A percentile compares a stretch with the other conserved stretches of the same genome.
Evolutionary conservation across 169 alveolate species (phyloP).

Genomic region (Hepatocystis sp.): DNA sequence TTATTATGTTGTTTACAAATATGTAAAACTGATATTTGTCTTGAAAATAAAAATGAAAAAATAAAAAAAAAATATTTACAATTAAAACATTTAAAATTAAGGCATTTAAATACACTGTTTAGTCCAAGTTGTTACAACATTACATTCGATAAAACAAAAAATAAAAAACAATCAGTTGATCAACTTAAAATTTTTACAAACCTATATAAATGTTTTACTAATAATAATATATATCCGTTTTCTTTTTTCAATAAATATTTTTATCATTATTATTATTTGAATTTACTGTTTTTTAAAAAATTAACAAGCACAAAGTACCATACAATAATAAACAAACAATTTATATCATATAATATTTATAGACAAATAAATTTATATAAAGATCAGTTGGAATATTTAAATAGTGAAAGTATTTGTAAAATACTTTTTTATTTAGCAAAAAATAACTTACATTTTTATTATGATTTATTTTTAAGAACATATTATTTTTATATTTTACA

Average conservation of each 20-base stretch:
- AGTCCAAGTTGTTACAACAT: constrained; percentile 7
- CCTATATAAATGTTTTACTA: constrained; percentile 44
- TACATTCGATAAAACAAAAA: constrained; percentile 6
- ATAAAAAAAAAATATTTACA: constrained; percentile 14
- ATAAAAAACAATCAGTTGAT: background rate
- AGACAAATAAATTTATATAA: background rate
- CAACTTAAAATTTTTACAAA: constrained; percentile 18
- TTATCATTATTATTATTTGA: background rate
- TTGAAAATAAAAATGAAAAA: constrained; percentile 12
- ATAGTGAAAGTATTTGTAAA: constrained; percentile 6
- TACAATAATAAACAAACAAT: background rate
- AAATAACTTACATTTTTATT: constrained; percentile 30
- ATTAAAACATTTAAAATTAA: constrained; percentile 34
- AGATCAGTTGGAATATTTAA: too few relatives aligned
- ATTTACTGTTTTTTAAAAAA: too few relatives aligned
- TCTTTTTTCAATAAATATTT: constrained; percentile 26
- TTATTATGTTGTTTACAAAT: constrained; percentile 25
- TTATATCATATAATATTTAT: too few relatives aligned
- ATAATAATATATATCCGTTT: constrained; percentile 45
- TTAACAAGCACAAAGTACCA: background rate
- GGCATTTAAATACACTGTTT: background rate
- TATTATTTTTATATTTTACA: too few relatives aligned
- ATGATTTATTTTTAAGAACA: constrained; percentile 25
- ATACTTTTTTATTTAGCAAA: constrained; percentile 53
- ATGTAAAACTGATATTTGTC: constrained; percentile 20